Conservation (phyloP, 306 rosid species). For the Senna siamea region DNA sequence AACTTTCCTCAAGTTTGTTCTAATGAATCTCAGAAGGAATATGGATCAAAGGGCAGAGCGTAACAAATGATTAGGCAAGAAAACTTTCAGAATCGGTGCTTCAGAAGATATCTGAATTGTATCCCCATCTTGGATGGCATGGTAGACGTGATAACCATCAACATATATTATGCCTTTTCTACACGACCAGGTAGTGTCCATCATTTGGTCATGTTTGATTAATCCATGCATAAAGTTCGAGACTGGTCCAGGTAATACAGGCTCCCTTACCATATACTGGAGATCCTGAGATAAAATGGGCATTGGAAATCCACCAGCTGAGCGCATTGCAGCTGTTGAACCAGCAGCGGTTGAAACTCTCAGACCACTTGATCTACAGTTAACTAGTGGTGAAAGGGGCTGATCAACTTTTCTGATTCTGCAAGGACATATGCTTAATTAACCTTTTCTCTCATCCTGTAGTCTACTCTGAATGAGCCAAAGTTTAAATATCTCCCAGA, state of each 20-base stretch:
- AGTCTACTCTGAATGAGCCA: neutral
- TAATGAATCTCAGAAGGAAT: slow-evolving; percentile 12
- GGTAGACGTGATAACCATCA: slow-evolving; percentile 74
- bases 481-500: slow-evolving; percentile 7
- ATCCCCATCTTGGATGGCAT: slow-evolving; percentile 64
- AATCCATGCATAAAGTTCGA: slow-evolving; percentile 65
- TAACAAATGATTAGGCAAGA: slow-evolving; percentile 61
- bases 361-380: slow-evolving; percentile 87
- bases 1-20: slow-evolving; percentile 29
- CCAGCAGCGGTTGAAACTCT: slow-evolving; percentile 92
- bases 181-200: slow-evolving; percentile 63
- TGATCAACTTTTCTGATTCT: slow-evolving; percentile 63
- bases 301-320: slow-evolving; percentile 87
- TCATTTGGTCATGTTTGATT: slow-evolving; percentile 51
- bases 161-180: slow-evolving; percentile 65
- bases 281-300: slow-evolving; percentile 71
- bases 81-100: slow-evolving; percentile 75
- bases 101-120: slow-evolving; percentile 64
- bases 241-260: slow-evolving; percentile 53
- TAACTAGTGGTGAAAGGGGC: slow-evolving; percentile 51
- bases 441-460: neutral
- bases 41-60: slow-evolving; percentile 1
- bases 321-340: slow-evolving; percentile 93
- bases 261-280: slow-evolving; percentile 95
- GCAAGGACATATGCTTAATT: slow-evolving; percentile 38